Evolutionary conservation across 768 basidiomycete species (phyloP), one percentile per base, ranked within the genome.

Genomic region (Collybiopsis luxurians): DNA sequence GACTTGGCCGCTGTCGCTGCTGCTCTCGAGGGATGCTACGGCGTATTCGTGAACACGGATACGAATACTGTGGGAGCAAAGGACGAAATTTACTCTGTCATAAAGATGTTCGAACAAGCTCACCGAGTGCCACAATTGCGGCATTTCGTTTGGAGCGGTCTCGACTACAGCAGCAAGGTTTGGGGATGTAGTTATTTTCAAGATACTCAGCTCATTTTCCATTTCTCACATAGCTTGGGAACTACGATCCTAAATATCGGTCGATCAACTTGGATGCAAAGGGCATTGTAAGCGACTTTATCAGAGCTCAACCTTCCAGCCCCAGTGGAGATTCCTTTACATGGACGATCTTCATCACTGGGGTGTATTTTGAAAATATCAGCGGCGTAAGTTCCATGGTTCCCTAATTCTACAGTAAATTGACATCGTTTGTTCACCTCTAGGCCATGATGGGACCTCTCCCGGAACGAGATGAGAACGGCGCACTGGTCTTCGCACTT

Each of bases 351-450:
- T 63, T 77, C 58, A 71, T 71, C 2, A 70, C 74, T 1, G 72
- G 75, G 1, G 71, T 73, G 13, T 77, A 77, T 58, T 69, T 75
- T 63, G 75, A 78, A 44, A 75, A 76, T 71, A 64, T 76, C 19
- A 64, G 71, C 36, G 67, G 64, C 31, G 76, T 77, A 48, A 26
- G 72, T 65, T 15, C 23, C 4, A 13, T 34, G 5, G 26, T 17
- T 26, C 15, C 12, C 1, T 15, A 12, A 1, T 45, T 23, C n/a
- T 7, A 38, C 7, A 7, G 7, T 9, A 9, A 17, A 38, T 9
- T 38, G 17, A 9, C n/a, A 10, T 53, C 42, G 38, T 55, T 5
- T 27, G n/a, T n/a, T n/a, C n/a, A n/a, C 31, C 31, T 24, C 21
- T 43, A 71, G 66, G 62, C 62, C 36, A 60, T 73, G 19, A 71